phyloP scores from a whole-genome alignment of 768 basidiomycete genomes.

The Cubamyces lactineus region DNA sequence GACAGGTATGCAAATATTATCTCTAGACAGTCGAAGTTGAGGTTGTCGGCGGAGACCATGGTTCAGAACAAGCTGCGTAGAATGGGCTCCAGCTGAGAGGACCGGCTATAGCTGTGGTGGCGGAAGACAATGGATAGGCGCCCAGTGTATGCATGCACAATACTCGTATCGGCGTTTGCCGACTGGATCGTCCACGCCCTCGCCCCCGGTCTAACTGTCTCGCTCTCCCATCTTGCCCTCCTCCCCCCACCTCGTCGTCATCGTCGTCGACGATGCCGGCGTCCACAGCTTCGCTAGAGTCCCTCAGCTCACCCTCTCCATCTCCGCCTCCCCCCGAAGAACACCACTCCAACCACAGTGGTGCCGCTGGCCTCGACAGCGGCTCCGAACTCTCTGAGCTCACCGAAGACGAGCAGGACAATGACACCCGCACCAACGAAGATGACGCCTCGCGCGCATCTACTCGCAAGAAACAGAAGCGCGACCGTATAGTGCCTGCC shows the following conservation, averaged over 20 bases:
- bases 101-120: not conserved
- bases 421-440: constrained; percentile 36
- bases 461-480: constrained; percentile 35
- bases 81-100: not conserved
- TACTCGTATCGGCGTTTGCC: constrained; percentile 14
- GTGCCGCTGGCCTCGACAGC: constrained; percentile 52
- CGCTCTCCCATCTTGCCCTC: not conserved
- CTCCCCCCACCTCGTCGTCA: constrained; percentile 24
- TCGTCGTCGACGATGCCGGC: constrained; percentile 44
- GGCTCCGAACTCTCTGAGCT: constrained; percentile 84
- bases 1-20: constrained; percentile 61
- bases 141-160: constrained; percentile 5
- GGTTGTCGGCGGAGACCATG: constrained; percentile 69
- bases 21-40: constrained; percentile 75
- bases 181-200: constrained; percentile 24
- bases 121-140: constrained; percentile 7
- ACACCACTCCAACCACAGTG: constrained; percentile 34
- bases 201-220: constrained; percentile 5
- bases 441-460: constrained; percentile 29
- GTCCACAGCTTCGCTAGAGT: constrained; percentile 65
- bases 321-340: constrained; percentile 49
- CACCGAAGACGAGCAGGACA: constrained; percentile 78
- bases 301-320: constrained; percentile 70
- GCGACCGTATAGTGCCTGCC: constrained; percentile 70
- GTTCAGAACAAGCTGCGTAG: not conserved